Conservation (phyloP, 192 early-diverging fungal genomes). For the Haplosporangium gracile region DNA sequence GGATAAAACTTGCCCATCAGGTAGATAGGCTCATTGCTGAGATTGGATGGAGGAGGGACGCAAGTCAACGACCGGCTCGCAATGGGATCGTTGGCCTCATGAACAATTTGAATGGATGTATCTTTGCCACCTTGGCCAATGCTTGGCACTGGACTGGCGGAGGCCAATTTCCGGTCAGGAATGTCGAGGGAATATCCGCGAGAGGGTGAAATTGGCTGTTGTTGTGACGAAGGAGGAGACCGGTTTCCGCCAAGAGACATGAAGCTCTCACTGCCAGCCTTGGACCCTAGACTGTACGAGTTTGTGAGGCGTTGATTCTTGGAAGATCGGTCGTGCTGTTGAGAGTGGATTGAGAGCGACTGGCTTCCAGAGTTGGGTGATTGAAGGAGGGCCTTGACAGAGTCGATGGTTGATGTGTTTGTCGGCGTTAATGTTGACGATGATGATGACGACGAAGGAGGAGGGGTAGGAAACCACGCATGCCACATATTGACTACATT, state of each 20-base stretch:
- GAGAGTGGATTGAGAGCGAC: conserved; percentile 27
- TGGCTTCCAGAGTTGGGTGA: conserved; percentile 37
- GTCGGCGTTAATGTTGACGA: conserved; percentile 25
- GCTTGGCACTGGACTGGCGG: background rate
- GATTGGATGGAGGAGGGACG: conserved; percentile 23
- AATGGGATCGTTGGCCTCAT: conserved; percentile 30
- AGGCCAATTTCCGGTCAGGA: background rate
- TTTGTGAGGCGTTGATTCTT: conserved; percentile 29
- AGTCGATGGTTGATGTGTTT: background rate
- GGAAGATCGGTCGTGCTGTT: conserved; percentile 27
- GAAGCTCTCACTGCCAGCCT: background rate
- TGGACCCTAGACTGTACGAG: conserved; percentile 40
- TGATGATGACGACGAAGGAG: conserved; percentile 8
- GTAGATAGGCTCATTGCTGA: conserved; percentile 34
- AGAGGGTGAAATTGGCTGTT: background rate
- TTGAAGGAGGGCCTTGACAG: conserved; percentile 1
- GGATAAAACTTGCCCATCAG: conserved; percentile 50
- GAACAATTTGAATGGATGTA: background rate
- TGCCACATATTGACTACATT: conserved; percentile 56
- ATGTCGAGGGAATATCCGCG: conserved; percentile 21
- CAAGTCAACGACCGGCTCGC: conserved; percentile 30
- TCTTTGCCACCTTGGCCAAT: background rate
- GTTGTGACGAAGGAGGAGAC: conserved; percentile 5
- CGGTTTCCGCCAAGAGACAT: conserved; percentile 9
- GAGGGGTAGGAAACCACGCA: conserved; percentile 39